A percentile compares a stretch with the other conserved stretches of the same genome.
phyloP scores from a whole-genome alignment of 78 protist species.

The Pelomyxa schiedti region DNA sequence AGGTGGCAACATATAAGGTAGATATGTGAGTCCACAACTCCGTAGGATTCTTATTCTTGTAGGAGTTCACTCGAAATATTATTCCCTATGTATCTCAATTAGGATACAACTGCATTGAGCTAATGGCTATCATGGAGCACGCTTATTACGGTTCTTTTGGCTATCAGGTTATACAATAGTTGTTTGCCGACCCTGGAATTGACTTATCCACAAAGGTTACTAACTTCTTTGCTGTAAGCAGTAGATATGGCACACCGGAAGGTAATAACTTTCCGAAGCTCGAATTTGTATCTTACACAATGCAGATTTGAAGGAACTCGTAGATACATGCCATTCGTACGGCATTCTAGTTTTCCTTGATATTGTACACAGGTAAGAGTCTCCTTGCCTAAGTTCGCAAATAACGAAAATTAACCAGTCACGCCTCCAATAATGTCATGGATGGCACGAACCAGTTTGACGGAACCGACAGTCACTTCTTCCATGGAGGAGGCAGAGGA shows the following conservation, averaged over 20 bases:
- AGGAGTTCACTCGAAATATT: slow-evolving; percentile 1
- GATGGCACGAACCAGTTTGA: slow-evolving; percentile 85
- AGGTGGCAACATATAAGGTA: slow-evolving; percentile 58
- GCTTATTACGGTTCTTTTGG: slow-evolving; percentile 91
- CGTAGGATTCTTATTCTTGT: neutral
- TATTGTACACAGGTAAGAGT: slow-evolving; percentile 80
- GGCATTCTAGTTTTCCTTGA: slow-evolving; percentile 83
- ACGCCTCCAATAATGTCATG: slow-evolving; percentile 48
- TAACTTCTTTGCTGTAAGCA: slow-evolving; percentile 52
- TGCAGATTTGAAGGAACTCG: slow-evolving; percentile 69
- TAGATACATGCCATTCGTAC: slow-evolving; percentile 69
- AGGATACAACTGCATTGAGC: slow-evolving; percentile 79
- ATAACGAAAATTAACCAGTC: slow-evolving; percentile 34
- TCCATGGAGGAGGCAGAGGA: slow-evolving; percentile 74
- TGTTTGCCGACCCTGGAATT: neutral
- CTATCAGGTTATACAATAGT: no score
- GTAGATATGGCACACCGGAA: slow-evolving; percentile 58
- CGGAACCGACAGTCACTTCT: slow-evolving; percentile 75
- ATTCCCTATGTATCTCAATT: slow-evolving; percentile 28
- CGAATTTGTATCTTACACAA: slow-evolving; percentile 33
- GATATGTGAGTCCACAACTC: neutral
- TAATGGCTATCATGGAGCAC: slow-evolving; percentile 96
- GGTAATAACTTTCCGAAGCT: neutral
- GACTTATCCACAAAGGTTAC: no score
- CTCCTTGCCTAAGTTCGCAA: slow-evolving; percentile 19